These are phyloP conservation scores for Lipomyces lipofer DNA, from an alignment of 805 yeast species.

Conservation along the genomic window DNA sequence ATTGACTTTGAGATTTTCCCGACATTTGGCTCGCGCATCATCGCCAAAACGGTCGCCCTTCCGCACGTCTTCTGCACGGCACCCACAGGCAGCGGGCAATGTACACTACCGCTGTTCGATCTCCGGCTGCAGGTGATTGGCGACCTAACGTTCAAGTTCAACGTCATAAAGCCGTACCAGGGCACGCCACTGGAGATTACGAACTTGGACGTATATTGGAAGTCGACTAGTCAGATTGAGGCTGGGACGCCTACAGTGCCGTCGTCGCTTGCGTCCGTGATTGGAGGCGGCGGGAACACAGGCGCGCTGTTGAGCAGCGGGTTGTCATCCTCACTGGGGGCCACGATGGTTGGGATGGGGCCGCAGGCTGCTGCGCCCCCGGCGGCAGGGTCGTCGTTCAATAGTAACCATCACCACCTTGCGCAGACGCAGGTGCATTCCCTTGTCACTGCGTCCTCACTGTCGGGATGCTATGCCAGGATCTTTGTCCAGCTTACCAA, in stretches of 20 bases:
- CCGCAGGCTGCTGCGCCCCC: slow-evolving; percentile 2
- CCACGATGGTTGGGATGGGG: slow-evolving; percentile 4
- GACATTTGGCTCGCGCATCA: slow-evolving; percentile 86
- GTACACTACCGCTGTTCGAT: slow-evolving; percentile 74
- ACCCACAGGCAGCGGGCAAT: slow-evolving; percentile 40
- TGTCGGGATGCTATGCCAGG: slow-evolving; percentile 76
- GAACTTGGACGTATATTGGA: slow-evolving; percentile 96
- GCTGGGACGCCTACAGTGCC: slow-evolving; percentile 19
- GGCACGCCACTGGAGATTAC: slow-evolving; percentile 84
- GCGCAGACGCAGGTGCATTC: slow-evolving; percentile 49
- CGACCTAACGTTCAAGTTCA: slow-evolving; percentile 70
- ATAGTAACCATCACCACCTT: slow-evolving; percentile 27
- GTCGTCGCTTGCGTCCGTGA: slow-evolving; percentile 19
- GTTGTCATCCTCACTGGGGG: background rate
- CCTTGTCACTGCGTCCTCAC: slow-evolving; percentile 86
- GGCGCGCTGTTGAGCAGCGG: slow-evolving; percentile 5
- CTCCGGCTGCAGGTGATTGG: slow-evolving; percentile 80
- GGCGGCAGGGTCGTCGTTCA: background rate
- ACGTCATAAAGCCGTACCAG: slow-evolving; percentile 83
- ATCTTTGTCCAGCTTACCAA: slow-evolving; percentile 67
- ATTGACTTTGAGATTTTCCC: slow-evolving; percentile 75
- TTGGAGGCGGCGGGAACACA: slow-evolving; percentile 3
- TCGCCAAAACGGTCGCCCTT: slow-evolving; percentile 84
- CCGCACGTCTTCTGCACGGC: slow-evolving; percentile 51
- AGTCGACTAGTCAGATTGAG: slow-evolving; percentile 66